A percentile compares a stretch with the other conserved stretches of the same genome.
phyloP scores from a whole-genome alignment of 2,329 filamentous ascomycete genomes.

The Calonectria honghensis region DNA sequence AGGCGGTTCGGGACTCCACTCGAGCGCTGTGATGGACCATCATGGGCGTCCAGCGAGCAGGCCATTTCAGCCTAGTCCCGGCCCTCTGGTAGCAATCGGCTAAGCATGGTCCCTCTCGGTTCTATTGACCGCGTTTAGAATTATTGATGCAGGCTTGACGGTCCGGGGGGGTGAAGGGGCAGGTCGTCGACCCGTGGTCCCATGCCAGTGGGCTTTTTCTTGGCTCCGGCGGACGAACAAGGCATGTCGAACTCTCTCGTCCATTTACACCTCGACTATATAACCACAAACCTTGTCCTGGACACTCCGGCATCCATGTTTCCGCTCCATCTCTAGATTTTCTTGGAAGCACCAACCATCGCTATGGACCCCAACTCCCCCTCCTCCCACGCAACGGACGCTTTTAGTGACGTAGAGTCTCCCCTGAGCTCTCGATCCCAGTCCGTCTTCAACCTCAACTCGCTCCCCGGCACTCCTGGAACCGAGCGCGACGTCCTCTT shows the following conservation, averaged over 20 bases:
- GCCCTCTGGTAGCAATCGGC: slow-evolving; percentile 1
- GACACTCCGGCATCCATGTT: not conserved
- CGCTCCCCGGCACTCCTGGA: slow-evolving; percentile 34
- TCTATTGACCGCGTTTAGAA: slow-evolving; percentile 11
- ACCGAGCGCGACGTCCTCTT: slow-evolving; percentile 38
- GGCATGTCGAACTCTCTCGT: not conserved
- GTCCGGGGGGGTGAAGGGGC: not conserved
- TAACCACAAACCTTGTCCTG: not conserved
- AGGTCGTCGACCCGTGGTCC: not conserved
- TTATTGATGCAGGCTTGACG: slow-evolving; percentile 10
- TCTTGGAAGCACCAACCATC: not conserved
- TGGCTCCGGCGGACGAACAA: not conserved
- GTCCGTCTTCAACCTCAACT: slow-evolving; percentile 23
- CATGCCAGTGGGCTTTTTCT: not conserved
- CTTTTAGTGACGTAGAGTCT: slow-evolving; percentile 12
- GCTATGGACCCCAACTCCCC: not conserved
- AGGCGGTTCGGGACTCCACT: slow-evolving; percentile 14
- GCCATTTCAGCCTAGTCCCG: slow-evolving; percentile 4
- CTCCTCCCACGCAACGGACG: not conserved
- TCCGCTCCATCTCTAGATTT: not conserved
- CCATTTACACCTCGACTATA: not conserved
- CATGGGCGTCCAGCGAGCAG: slow-evolving; percentile 10
- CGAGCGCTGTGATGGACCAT: not conserved
- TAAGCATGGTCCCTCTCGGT: not conserved
- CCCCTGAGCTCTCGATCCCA: not conserved